A percentile compares a stretch with the other conserved stretches of the same genome.
phyloP scores from a whole-genome alignment of 2,329 filamentous ascomycete species.

The Phialophora expanda region DNA sequence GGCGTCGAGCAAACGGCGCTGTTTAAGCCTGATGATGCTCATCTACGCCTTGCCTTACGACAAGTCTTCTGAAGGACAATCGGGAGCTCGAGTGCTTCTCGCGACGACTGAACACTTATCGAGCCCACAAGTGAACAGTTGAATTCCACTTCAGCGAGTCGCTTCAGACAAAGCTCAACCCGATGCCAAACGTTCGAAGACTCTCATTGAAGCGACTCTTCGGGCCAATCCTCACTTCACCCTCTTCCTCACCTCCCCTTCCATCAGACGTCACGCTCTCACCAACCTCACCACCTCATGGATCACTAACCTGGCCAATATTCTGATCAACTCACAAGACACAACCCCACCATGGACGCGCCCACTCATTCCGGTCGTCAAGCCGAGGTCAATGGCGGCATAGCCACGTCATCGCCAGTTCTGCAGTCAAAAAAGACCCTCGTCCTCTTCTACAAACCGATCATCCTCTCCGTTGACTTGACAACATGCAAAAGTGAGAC shows the following conservation, averaged over 20 bases:
- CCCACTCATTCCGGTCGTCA: not conserved
- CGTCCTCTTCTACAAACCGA: conserved; percentile 13
- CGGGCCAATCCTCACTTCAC: not conserved
- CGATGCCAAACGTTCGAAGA: not conserved
- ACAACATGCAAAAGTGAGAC: not conserved
- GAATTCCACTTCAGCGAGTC: not conserved
- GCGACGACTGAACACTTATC: not conserved
- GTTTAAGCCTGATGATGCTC: not conserved
- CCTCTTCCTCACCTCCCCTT: not conserved
- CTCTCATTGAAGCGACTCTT: not conserved
- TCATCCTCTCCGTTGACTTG: conserved; percentile 12
- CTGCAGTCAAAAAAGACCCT: conserved; percentile 8
- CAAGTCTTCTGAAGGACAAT: not conserved
- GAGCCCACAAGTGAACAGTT: not conserved
- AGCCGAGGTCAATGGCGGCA: not conserved
- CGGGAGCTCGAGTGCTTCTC: not conserved
- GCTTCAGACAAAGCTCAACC: not conserved
- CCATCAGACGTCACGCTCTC: not conserved
- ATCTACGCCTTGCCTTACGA: not conserved
- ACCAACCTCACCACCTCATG: not conserved
- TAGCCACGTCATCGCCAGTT: not conserved
- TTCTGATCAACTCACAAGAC: not conserved
- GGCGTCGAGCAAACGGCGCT: not conserved
- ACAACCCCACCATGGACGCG: not conserved
- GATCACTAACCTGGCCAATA: not conserved